Evolutionary conservation across 1,139 yeast genomes (phyloP).

Genomic region (Geotrichum europaeum): DNA sequence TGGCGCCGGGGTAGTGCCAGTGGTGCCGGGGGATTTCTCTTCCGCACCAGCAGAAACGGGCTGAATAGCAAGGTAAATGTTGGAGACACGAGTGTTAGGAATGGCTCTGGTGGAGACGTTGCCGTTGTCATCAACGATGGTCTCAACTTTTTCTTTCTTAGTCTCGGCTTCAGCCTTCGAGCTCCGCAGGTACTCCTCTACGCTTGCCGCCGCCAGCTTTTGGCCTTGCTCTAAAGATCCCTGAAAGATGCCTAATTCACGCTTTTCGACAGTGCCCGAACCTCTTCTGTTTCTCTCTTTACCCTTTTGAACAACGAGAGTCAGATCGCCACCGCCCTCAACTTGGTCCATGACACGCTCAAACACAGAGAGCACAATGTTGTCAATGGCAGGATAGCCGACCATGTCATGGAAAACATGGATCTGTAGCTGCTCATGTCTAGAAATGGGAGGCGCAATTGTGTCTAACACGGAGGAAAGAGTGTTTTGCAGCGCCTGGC

Average conservation of each 20-base stretch:
- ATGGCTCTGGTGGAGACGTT: constrained; percentile 55
- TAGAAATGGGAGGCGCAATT: constrained; percentile 49
- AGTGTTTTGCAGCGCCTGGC: constrained; percentile 38
- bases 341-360: constrained; percentile 85
- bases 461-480: constrained; percentile 45
- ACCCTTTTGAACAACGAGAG: constrained; percentile 45
- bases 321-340: constrained; percentile 68
- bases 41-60: constrained; percentile 43
- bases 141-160: constrained; percentile 10
- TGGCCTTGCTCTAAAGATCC: constrained; percentile 86
- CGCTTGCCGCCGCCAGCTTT: constrained; percentile 78
- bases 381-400: constrained; percentile 62
- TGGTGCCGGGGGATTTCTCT: constrained; percentile 36
- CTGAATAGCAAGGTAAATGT: constrained; percentile 73
- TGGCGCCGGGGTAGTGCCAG: constrained; percentile 24
- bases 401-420: constrained; percentile 80
- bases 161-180: constrained; percentile 35
- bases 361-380: constrained; percentile 61
- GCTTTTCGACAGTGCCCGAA: constrained; percentile 34
- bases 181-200: constrained; percentile 52
- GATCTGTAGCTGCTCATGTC: constrained; percentile 71
- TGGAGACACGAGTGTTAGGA: constrained; percentile 42
- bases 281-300: constrained; percentile 36
- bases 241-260: constrained; percentile 61
- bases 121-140: constrained; percentile 18